Percentiles rank a stretch among this genome's conserved stretches.
Evolutionary conservation across 1,139 yeast species (phyloP).

Genomic region (Saccharomyces uvarum): DNA sequence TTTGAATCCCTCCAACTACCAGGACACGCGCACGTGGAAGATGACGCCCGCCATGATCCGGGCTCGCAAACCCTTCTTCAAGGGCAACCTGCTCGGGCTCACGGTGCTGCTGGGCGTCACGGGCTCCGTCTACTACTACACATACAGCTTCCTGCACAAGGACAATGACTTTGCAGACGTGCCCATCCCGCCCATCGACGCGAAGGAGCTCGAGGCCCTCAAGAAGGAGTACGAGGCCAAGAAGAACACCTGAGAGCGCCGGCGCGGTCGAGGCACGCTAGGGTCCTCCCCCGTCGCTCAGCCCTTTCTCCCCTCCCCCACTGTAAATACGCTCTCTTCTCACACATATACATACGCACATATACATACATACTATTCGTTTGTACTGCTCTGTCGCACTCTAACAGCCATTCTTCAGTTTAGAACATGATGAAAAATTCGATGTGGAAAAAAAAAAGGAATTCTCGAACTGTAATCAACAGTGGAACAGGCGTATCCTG

Average conservation of each 20-base stretch:
- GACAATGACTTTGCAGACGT: slow-evolving; percentile 79
- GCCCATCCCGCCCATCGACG: slow-evolving; percentile 87
- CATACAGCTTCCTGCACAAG: slow-evolving; percentile 60
- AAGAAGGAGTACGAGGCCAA: slow-evolving; percentile 53
- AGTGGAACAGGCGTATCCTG: neutral
- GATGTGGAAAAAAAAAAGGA: neutral
- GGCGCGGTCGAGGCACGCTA: slow-evolving; percentile 1
- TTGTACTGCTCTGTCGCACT: neutral
- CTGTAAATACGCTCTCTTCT: slow-evolving; percentile 2
- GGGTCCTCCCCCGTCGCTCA: neutral
- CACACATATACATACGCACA: neutral
- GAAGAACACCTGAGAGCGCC: slow-evolving; percentile 32
- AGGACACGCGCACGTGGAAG: slow-evolving; percentile 70
- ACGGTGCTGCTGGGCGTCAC: slow-evolving; percentile 54
- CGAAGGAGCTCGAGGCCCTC: slow-evolving; percentile 64
- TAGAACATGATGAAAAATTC: neutral
- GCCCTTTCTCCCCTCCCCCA: neutral
- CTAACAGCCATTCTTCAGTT: neutral
- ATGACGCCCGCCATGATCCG: slow-evolving; percentile 92
- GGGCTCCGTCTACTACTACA: slow-evolving; percentile 63
- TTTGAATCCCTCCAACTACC: slow-evolving; percentile 43
- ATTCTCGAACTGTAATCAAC: neutral
- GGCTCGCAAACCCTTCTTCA: slow-evolving; percentile 80
- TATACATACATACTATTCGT: neutral
- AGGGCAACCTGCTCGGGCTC: slow-evolving; percentile 62